Evolutionary conservation across 2,329 filamentous ascomycete species (phyloP).

Genomic region (Aspergillus ibericus): DNA sequence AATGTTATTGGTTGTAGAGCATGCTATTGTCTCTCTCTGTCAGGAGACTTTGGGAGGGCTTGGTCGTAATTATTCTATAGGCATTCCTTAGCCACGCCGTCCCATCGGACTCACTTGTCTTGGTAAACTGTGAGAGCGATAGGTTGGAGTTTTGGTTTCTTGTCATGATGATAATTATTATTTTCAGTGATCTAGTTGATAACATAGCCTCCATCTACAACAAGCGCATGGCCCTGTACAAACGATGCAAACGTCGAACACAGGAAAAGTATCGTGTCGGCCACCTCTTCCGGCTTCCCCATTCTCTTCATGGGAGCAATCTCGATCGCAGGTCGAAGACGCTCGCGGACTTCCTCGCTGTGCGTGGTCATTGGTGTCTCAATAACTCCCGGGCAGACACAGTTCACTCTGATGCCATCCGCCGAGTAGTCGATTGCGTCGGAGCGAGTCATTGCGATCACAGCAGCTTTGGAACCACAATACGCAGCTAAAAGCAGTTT

Average conservation of each 20-base stretch:
- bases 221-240: slow-evolving; percentile 53
- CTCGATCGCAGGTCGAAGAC: slow-evolving; percentile 44
- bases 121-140: too few species aligned
- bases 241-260: slow-evolving; percentile 53
- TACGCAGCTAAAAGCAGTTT: slow-evolving; percentile 48
- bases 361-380: slow-evolving; percentile 50
- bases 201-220: slow-evolving; percentile 56
- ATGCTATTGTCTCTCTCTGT: neutral
- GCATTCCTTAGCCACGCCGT: too few species aligned
- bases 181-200: slow-evolving; percentile 31
- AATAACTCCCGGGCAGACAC: slow-evolving; percentile 45
- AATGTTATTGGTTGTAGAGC: neutral
- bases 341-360: slow-evolving; percentile 39
- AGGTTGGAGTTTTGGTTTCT: neutral
- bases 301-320: slow-evolving; percentile 55
- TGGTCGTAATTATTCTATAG: too few species aligned
- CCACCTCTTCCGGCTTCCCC: slow-evolving; percentile 53
- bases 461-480: slow-evolving; percentile 59
- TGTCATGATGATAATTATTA: neutral
- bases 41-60: too few species aligned
- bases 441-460: slow-evolving; percentile 58
- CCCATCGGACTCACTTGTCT: too few species aligned
- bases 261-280: slow-evolving; percentile 52
- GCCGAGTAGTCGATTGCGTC: slow-evolving; percentile 59
- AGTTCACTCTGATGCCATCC: slow-evolving; percentile 35